Evolutionary conservation across 768 basidiomycete genomes (phyloP).

Genomic region (Auricularia sp.): DNA sequence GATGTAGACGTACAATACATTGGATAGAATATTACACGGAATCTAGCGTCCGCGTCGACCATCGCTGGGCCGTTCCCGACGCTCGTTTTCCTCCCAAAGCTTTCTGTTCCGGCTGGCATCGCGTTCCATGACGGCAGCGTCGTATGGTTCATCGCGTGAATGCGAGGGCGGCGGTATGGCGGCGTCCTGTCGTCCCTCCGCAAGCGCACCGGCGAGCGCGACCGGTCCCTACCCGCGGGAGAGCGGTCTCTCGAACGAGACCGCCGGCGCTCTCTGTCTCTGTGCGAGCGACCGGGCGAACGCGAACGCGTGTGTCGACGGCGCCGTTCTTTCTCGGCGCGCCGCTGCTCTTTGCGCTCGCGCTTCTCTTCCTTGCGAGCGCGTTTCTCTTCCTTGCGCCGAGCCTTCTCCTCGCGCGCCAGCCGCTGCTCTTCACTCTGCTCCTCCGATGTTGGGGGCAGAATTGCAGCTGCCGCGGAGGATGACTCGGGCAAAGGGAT

Average conservation of each 20-base stretch:
- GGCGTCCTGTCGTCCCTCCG: constrained; percentile 12
- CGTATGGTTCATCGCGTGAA: constrained; percentile 18
- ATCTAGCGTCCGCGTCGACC: background rate
- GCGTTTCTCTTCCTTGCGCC: constrained; percentile 25
- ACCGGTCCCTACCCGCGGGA: background rate
- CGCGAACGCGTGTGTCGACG: background rate
- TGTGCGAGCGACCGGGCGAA: background rate
- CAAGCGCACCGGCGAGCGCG: background rate
- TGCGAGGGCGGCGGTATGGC: constrained; percentile 3
- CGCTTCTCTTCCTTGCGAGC: constrained; percentile 46
- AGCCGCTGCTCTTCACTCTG: constrained; percentile 21
- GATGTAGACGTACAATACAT: background rate
- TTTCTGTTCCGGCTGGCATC: constrained; percentile 38
- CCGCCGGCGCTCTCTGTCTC: constrained; percentile 12
- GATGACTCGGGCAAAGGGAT: constrained; percentile 9
- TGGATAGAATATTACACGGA: background rate
- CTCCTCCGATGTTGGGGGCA: constrained; percentile 10
- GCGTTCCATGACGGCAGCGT: constrained; percentile 21
- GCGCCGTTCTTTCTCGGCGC: constrained; percentile 9
- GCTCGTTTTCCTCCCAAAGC: constrained; percentile 40
- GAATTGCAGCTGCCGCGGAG: constrained; percentile 9
- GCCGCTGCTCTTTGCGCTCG: constrained; percentile 43
- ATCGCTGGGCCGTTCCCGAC: constrained; percentile 26
- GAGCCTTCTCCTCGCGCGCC: constrained; percentile 13
- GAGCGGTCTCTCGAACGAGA: constrained; percentile 20